Evolutionary conservation across 2,329 filamentous ascomycete species (phyloP).

Genomic region (Fusarium agapanthi): DNA sequence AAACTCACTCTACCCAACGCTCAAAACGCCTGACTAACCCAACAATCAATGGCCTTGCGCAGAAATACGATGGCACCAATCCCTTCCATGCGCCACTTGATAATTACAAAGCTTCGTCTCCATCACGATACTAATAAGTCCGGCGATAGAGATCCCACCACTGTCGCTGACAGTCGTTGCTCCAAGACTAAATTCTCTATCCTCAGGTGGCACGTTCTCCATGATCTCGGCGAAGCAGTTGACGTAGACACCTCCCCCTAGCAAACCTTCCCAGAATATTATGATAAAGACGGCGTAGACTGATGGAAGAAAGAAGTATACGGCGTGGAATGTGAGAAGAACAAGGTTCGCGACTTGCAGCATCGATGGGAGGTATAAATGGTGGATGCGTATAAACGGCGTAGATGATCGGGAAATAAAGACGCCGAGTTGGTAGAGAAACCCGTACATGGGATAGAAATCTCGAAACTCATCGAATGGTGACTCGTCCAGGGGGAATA

Average conservation of each 20-base stretch:
- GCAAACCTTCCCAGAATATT: slow-evolving; percentile 92
- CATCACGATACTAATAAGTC: slow-evolving; percentile 82
- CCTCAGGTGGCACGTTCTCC: slow-evolving; percentile 77
- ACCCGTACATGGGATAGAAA: slow-evolving; percentile 95
- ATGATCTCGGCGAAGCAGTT: slow-evolving; percentile 96
- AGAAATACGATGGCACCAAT: slow-evolving; percentile 72
- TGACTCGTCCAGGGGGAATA: slow-evolving; percentile 80
- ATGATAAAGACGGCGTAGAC: slow-evolving; percentile 87
- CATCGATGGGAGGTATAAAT: slow-evolving; percentile 82
- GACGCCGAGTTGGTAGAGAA: slow-evolving; percentile 93
- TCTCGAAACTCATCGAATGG: slow-evolving; percentile 84
- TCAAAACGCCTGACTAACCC: slow-evolving; percentile 5
- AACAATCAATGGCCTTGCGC: slow-evolving; percentile 36
- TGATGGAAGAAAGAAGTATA: slow-evolving; percentile 82
- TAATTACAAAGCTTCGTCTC: slow-evolving; percentile 85
- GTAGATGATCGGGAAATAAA: slow-evolving; percentile 94
- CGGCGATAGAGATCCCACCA: slow-evolving; percentile 87
- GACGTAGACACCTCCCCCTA: slow-evolving; percentile 93
- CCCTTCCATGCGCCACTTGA: slow-evolving; percentile 82
- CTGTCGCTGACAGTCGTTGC: slow-evolving; percentile 94
- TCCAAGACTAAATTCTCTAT: slow-evolving; percentile 89
- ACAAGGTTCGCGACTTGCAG: slow-evolving; percentile 83
- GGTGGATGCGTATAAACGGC: slow-evolving; percentile 83
- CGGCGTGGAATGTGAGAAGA: slow-evolving; percentile 77
- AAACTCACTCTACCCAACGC: neutral